These are phyloP conservation scores for Glycyrrhiza uralensis DNA, from an alignment of 306 rosid species.

Conservation along the genomic window DNA sequence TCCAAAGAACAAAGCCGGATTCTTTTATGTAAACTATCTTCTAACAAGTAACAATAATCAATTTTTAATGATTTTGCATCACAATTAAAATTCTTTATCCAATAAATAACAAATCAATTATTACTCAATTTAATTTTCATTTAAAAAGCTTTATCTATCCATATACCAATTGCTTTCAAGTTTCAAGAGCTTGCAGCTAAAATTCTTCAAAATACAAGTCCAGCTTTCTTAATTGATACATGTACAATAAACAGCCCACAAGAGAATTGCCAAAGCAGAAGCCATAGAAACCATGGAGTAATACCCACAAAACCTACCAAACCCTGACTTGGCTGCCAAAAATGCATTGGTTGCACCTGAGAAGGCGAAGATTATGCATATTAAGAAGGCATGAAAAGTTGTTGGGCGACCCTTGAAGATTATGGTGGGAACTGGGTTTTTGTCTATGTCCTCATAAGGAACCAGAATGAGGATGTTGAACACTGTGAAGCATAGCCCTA, in stretches of 20 bases:
- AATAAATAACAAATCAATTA: not conserved
- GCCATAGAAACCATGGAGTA: conserved; percentile 33
- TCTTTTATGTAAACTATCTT: not conserved
- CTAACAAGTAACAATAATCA: not conserved
- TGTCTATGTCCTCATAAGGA: conserved; percentile 33
- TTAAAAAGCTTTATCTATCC: too few species aligned
- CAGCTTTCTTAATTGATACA: not conserved
- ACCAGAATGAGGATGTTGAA: conserved; percentile 14
- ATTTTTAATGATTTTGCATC: not conserved
- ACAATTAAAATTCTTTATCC: not conserved
- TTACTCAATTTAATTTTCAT: not conserved
- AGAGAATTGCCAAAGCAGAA: conserved; percentile 31
- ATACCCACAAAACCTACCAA: conserved; percentile 20
- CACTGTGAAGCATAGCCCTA: conserved; percentile 27
- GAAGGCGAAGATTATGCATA: conserved; percentile 29
- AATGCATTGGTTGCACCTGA: conserved; percentile 33
- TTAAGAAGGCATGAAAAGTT: conserved; percentile 39
- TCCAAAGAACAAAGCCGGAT: not conserved
- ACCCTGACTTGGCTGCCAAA: not conserved
- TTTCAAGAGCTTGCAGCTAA: not conserved
- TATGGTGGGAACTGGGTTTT: conserved; percentile 32
- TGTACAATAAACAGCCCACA: conserved; percentile 14
- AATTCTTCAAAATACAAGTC: not conserved
- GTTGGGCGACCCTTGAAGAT: conserved; percentile 31
- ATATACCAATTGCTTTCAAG: not conserved